phyloP scores from a whole-genome alignment of 2,329 filamentous ascomycete genomes.

The Penicillium sclerotigenum region DNA sequence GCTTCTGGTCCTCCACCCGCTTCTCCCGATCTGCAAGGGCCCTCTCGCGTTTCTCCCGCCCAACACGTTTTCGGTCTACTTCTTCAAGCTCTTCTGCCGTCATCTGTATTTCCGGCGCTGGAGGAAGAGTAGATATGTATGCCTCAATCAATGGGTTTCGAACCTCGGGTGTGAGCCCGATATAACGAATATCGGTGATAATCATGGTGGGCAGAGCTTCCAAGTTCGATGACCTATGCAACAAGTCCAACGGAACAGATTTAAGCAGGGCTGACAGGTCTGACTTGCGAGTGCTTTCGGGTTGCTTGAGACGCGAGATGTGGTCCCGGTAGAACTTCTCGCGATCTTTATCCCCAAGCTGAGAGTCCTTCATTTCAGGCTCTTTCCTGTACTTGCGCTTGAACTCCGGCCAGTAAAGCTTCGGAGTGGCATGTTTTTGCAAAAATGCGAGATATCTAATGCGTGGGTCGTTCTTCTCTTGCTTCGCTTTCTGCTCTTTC shows the following conservation, averaged over 20 bases:
- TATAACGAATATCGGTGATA: constrained; percentile 45
- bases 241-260: constrained; percentile 38
- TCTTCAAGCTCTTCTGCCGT: constrained; percentile 40
- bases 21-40: constrained; percentile 45
- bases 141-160: constrained; percentile 43
- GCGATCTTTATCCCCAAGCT: constrained; percentile 47
- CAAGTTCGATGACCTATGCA: constrained; percentile 41
- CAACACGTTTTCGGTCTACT: constrained; percentile 35
- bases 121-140: constrained; percentile 44
- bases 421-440: constrained; percentile 76
- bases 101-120: constrained; percentile 37
- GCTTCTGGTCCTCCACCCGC: constrained; percentile 44
- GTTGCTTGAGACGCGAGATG: constrained; percentile 45
- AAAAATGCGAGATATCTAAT: constrained; percentile 81
- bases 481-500: constrained; percentile 67
- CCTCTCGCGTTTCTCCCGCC: constrained; percentile 45
- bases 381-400: constrained; percentile 86
- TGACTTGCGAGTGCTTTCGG: constrained; percentile 46
- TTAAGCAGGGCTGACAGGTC: constrained; percentile 47
- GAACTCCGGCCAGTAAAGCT: constrained; percentile 97
- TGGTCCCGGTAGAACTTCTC: constrained; percentile 51
- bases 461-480: constrained; percentile 77
- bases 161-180: constrained; percentile 39
- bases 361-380: constrained; percentile 59
- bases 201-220: constrained; percentile 42